These are phyloP conservation scores for Crepidotus sp. DNA, from an alignment of 1,284 basidiomycete species.

Conservation along the genomic window DNA sequence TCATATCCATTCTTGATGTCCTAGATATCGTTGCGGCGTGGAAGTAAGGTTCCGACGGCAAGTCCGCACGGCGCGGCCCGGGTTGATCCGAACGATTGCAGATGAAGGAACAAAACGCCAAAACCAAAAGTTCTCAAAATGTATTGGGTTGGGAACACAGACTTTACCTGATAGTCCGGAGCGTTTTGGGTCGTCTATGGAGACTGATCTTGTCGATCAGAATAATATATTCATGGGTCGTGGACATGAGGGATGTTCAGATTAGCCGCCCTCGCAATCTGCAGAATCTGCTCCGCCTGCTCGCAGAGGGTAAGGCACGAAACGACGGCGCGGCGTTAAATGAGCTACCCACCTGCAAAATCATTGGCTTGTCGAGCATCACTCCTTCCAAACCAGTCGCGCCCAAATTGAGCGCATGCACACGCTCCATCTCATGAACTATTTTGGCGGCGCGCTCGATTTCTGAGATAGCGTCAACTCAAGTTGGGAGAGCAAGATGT, in stretches of 20 bases:
- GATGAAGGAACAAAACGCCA: too few species aligned
- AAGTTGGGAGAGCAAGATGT: not conserved
- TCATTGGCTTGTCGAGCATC: constrained; percentile 93
- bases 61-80: too few species aligned
- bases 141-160: too few species aligned
- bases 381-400: constrained; percentile 54
- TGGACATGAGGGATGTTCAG: constrained; percentile 44
- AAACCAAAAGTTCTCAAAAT: too few species aligned
- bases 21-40: too few species aligned
- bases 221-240: not conserved
- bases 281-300: constrained; percentile 61
- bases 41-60: too few species aligned
- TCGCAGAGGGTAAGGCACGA: constrained; percentile 18
- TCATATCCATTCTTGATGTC: too few species aligned
- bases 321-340: not conserved
- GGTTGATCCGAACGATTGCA: too few species aligned
- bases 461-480: constrained; percentile 50
- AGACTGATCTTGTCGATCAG: too few species aligned
- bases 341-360: constrained; percentile 60
- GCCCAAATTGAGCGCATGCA: constrained; percentile 32
- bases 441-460: constrained; percentile 74
- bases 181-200: too few species aligned
- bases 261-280: constrained; percentile 55
- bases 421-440: constrained; percentile 54
- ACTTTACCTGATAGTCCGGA: too few species aligned